phyloP scores from a whole-genome alignment of 805 yeast species.

The Starmerella gropengiesseri region DNA sequence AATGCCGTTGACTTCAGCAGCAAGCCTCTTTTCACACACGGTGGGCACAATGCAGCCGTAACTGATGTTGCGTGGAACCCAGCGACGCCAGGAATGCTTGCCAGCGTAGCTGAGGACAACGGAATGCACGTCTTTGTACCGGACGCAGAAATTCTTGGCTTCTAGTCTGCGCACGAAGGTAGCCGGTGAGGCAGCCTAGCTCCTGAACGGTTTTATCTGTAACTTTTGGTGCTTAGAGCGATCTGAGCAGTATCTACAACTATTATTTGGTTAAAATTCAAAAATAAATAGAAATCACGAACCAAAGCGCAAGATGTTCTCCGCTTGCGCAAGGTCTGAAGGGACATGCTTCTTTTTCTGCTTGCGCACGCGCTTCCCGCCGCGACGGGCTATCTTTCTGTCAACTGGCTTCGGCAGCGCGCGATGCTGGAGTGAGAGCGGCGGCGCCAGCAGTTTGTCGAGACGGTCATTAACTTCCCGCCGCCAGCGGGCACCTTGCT shows the following conservation, averaged over 20 bases:
- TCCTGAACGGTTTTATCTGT: too few species aligned
- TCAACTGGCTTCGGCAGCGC: constrained; percentile 72
- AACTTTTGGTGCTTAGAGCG: too few species aligned
- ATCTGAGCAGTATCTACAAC: not conserved
- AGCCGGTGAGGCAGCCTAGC: too few species aligned
- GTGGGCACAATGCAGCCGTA: constrained; percentile 80
- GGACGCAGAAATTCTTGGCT: constrained; percentile 14
- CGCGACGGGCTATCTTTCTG: constrained; percentile 67
- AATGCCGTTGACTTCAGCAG: constrained; percentile 17
- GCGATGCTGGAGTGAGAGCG: constrained; percentile 48
- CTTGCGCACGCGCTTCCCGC: constrained; percentile 71
- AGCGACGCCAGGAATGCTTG: constrained; percentile 55
- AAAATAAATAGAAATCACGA: too few species aligned
- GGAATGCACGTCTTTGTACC: constrained; percentile 84
- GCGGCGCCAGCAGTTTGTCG: constrained; percentile 67
- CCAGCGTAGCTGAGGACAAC: constrained; percentile 76
- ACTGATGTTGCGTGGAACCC: constrained; percentile 78
- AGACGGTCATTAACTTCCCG: constrained; percentile 52
- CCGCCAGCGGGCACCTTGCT: constrained; percentile 48
- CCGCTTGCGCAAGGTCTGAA: constrained; percentile 73
- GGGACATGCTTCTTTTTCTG: constrained; percentile 68
- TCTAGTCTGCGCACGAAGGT: too few species aligned
- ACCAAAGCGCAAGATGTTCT: constrained; percentile 77
- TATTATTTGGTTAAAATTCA: not conserved
- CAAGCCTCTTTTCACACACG: constrained; percentile 49